A percentile compares a stretch with the other conserved stretches of the same genome.
Conservation (phyloP, 495 filamentous ascomycete genomes). For the Glonium stellatum region DNA sequence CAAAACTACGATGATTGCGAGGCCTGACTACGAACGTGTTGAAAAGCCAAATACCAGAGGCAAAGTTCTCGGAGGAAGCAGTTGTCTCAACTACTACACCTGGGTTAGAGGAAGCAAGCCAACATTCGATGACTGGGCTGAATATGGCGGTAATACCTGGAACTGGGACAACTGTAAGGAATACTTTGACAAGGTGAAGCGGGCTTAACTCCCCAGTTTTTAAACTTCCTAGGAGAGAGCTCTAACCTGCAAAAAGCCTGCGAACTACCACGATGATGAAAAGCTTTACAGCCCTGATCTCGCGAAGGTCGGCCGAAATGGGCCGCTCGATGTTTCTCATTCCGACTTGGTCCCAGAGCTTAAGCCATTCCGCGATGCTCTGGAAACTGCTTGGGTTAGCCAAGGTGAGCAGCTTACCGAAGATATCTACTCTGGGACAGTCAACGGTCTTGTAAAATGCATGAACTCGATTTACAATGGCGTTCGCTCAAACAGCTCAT, state of each 20-base stretch:
- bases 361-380: constrained; percentile 48
- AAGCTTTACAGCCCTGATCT: constrained; percentile 38
- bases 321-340: constrained; percentile 51
- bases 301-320: constrained; percentile 43
- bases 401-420: constrained; percentile 47
- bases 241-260: constrained; percentile 32
- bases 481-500: constrained; percentile 46
- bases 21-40: constrained; percentile 53
- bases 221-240: too few species aligned
- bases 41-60: constrained; percentile 55
- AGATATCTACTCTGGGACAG: constrained; percentile 51
- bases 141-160: constrained; percentile 34
- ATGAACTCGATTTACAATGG: constrained; percentile 54
- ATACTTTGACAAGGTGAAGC: constrained; percentile 49
- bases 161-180: constrained; percentile 41
- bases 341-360: constrained; percentile 50
- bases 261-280: constrained; percentile 51
- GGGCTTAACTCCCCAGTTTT: too few species aligned
- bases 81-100: constrained; percentile 44
- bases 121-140: constrained; percentile 40
- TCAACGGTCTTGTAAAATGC: constrained; percentile 50
- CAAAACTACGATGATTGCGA: constrained; percentile 57
- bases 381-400: constrained; percentile 50
- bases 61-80: constrained; percentile 48
- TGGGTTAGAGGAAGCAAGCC: constrained; percentile 36